phyloP scores from a whole-genome alignment of 1,284 basidiomycete species.

The Pseudozyma sp. region DNA sequence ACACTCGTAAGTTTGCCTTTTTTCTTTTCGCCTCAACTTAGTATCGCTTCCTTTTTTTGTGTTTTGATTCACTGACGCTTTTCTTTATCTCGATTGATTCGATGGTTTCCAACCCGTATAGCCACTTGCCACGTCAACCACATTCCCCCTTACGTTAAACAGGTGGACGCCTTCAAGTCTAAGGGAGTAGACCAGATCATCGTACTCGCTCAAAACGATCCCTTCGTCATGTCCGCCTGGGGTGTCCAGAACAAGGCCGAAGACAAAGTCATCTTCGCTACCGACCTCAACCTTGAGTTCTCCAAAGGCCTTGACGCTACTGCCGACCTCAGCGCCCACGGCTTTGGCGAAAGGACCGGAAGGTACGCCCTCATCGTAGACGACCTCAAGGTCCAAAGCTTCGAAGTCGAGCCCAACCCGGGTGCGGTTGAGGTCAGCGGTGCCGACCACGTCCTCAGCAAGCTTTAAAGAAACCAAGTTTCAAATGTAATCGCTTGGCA shows the following conservation, averaged over 20 bases:
- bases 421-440: slow-evolving; percentile 76
- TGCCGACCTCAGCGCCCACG: slow-evolving; percentile 74
- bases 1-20: slow-evolving; percentile 61
- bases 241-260: slow-evolving; percentile 76
- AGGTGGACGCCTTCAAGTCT: slow-evolving; percentile 77
- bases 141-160: slow-evolving; percentile 78
- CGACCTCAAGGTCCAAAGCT: slow-evolving; percentile 73
- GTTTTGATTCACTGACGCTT: not conserved
- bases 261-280: slow-evolving; percentile 79
- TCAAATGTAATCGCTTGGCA: not conserved
- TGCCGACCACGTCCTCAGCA: slow-evolving; percentile 76
- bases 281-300: slow-evolving; percentile 78
- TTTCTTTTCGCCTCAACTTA: too few species aligned
- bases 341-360: slow-evolving; percentile 77
- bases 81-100: not conserved
- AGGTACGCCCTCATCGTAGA: slow-evolving; percentile 80
- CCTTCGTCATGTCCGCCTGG: slow-evolving; percentile 74
- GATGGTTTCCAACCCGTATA: not conserved
- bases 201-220: slow-evolving; percentile 69
- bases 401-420: slow-evolving; percentile 53
- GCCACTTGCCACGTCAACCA: slow-evolving; percentile 66
- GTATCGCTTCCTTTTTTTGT: too few species aligned
- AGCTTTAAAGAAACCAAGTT: slow-evolving; percentile 69
- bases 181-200: slow-evolving; percentile 78
- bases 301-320: slow-evolving; percentile 76